A percentile compares a stretch with the other conserved stretches of the same genome.
Evolutionary conservation across 306 rosid genomes (phyloP).

Genomic region (Hippophae tibetana): DNA sequence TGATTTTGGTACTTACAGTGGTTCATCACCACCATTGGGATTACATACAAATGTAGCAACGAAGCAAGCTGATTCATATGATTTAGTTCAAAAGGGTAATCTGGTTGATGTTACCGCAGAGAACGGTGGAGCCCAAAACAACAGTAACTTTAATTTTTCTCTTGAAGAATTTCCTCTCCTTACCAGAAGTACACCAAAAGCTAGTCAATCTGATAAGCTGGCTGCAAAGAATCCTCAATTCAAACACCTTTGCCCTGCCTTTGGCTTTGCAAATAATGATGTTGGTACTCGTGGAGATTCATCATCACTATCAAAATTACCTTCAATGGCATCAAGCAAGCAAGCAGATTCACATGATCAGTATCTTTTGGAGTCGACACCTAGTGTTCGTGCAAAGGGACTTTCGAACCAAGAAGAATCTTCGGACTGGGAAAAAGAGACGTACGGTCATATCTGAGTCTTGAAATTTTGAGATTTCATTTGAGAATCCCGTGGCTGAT

Average conservation of each 20-base stretch:
- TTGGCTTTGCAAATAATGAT: neutral
- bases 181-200: conserved; percentile 13
- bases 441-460: conserved; percentile 16
- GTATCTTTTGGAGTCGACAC: conserved; percentile 3
- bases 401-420: conserved; percentile 10
- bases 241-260: conserved; percentile 8
- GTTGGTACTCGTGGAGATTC: conserved; percentile 18
- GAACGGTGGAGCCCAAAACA: too few relatives aligned
- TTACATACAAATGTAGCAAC: too few relatives aligned
- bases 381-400: conserved; percentile 10
- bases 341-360: conserved; percentile 21
- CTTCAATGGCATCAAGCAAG: conserved; percentile 17
- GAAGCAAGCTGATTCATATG: too few relatives aligned
- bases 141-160: conserved; percentile 19
- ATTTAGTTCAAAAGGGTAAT: too few relatives aligned
- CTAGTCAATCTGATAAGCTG: conserved; percentile 3
- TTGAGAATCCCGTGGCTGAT: neutral
- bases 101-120: too few relatives aligned
- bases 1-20: too few relatives aligned
- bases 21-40: too few relatives aligned
- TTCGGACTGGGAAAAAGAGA: conserved; percentile 2
- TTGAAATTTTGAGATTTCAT: conserved; percentile 6
- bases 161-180: conserved; percentile 38
- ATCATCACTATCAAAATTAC: conserved; percentile 1
- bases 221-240: neutral